phyloP scores from a whole-genome alignment of 2,329 filamentous ascomycete species.

The Chaetomium sp. region DNA sequence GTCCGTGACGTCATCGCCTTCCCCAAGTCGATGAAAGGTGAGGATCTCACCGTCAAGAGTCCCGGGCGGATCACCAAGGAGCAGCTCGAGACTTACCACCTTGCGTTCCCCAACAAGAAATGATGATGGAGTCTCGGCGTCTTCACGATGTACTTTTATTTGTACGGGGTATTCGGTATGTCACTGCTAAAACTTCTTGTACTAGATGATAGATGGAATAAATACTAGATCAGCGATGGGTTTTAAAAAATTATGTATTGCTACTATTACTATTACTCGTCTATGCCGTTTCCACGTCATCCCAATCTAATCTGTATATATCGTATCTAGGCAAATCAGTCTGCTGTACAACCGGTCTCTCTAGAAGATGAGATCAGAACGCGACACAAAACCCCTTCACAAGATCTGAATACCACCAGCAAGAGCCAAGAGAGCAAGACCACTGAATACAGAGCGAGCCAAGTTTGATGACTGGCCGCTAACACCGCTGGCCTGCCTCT shows the following conservation, averaged over 20 bases:
- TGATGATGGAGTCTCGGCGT: background rate
- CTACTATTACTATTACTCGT: too few species aligned
- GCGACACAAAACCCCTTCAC: too few species aligned
- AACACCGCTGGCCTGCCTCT: too few species aligned
- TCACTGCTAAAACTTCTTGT: conserved; percentile 1
- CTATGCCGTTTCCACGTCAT: too few species aligned
- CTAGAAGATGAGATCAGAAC: too few species aligned
- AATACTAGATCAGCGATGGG: background rate
- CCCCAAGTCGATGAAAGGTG: conserved; percentile 88
- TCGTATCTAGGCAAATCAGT: too few species aligned
- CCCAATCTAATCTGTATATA: too few species aligned
- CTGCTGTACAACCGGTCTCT: too few species aligned
- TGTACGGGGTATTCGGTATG: conserved; percentile 15
- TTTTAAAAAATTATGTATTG: background rate
- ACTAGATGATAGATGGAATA: conserved; percentile 8
- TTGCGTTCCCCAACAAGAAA: conserved; percentile 35
- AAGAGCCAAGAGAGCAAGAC: too few species aligned
- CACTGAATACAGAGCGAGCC: too few species aligned
- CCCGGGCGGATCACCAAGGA: conserved; percentile 68
- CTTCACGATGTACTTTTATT: conserved; percentile 11
- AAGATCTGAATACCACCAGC: too few species aligned
- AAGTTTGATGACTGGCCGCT: too few species aligned
- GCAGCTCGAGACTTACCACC: conserved; percentile 52
- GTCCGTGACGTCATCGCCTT: conserved; percentile 96
- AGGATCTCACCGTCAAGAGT: conserved; percentile 80